Conservation (phyloP, 768 basidiomycete genomes). For the Clitopilus hobsonii region DNA sequence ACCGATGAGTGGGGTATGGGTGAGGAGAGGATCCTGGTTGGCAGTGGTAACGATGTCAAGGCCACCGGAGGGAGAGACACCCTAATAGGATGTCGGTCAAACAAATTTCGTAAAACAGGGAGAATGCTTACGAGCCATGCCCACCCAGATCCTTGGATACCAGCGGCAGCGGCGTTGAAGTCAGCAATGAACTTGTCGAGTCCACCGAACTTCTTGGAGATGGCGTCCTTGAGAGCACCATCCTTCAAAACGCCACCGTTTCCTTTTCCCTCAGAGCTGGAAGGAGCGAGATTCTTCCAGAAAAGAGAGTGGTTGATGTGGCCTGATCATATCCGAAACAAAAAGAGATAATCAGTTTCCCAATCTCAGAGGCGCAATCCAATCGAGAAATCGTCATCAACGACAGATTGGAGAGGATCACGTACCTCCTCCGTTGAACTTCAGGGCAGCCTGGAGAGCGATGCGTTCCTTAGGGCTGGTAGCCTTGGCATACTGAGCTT, state of each 20-base stretch:
- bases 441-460: slow-evolving; percentile 84
- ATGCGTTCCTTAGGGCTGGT: slow-evolving; percentile 74
- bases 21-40: slow-evolving; percentile 91
- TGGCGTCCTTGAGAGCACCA: slow-evolving; percentile 65
- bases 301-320: slow-evolving; percentile 96
- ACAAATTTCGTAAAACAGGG: background rate
- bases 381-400: slow-evolving; percentile 3
- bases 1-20: slow-evolving; percentile 78
- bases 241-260: slow-evolving; percentile 53
- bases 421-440: slow-evolving; percentile 95
- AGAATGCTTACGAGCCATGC: slow-evolving; percentile 80
- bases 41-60: slow-evolving; percentile 89
- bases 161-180: slow-evolving; percentile 82
- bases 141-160: slow-evolving; percentile 93
- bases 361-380: background rate
- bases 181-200: slow-evolving; percentile 71
- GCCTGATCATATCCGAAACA: slow-evolving; percentile 36
- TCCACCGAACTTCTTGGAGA: slow-evolving; percentile 59
- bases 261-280: slow-evolving; percentile 47
- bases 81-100: slow-evolving; percentile 34
- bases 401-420: slow-evolving; percentile 11
- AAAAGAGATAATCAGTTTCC: slow-evolving; percentile 7
- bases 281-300: slow-evolving; percentile 89
- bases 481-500: slow-evolving; percentile 66
- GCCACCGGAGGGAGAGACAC: slow-evolving; percentile 54